These are phyloP conservation scores for Marchantia paleacea DNA, from an alignment of 225 moss, liverwort and hornwort genomes.

Conservation along the genomic window DNA sequence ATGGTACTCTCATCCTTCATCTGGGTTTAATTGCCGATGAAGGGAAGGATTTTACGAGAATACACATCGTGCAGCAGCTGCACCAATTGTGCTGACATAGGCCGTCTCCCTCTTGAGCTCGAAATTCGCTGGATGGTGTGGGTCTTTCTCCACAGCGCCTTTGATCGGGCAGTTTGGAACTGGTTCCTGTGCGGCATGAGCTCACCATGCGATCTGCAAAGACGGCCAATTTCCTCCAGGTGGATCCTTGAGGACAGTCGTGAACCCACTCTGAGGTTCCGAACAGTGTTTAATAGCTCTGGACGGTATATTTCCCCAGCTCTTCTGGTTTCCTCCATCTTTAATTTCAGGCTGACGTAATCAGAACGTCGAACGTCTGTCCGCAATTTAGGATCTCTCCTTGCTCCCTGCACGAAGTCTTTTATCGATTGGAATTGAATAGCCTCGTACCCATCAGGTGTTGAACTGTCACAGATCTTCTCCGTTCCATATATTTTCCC, in stretches of 20 bases:
- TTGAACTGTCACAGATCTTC: neutral
- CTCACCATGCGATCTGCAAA: constrained; percentile 6
- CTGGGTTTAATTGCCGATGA: neutral
- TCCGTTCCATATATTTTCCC: neutral
- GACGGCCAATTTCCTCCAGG: neutral
- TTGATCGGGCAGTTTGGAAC: constrained; percentile 1
- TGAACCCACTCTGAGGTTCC: neutral
- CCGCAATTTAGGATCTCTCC: neutral
- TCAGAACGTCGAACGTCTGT: neutral
- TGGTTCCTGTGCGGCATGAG: constrained; percentile 15
- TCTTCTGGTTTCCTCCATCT: neutral
- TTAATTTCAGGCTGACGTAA: neutral
- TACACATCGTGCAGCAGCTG: neutral
- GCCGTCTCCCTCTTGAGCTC: neutral
- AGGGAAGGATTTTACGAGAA: neutral
- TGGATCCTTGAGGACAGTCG: constrained; percentile 18
- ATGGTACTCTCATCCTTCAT: neutral
- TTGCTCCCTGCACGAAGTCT: neutral
- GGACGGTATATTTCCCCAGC: constrained; percentile 11
- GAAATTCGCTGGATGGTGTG: constrained; percentile 7
- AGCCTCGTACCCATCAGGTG: neutral
- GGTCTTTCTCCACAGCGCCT: neutral
- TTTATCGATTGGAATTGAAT: neutral
- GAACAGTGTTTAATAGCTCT: neutral
- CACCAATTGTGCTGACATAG: neutral